Conservation (phyloP, 1,284 basidiomycete genomes). For the Prillingera fragicola region DNA sequence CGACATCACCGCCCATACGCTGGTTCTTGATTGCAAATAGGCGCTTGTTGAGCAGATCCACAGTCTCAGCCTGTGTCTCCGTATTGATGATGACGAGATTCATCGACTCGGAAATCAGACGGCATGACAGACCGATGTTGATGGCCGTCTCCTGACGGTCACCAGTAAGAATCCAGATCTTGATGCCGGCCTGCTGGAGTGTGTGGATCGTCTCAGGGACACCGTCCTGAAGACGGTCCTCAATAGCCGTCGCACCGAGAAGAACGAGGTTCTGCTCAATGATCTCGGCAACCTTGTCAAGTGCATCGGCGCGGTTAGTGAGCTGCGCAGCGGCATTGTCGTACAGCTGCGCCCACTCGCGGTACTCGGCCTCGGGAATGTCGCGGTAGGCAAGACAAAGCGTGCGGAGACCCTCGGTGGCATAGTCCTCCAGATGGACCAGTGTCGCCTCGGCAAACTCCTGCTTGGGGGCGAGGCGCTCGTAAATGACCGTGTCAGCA, state of each 20-base stretch:
- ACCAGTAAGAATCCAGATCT: slow-evolving; percentile 97
- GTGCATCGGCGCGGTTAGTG: slow-evolving; percentile 83
- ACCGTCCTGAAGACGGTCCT: slow-evolving; percentile 97
- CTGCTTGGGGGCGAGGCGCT: slow-evolving; percentile 72
- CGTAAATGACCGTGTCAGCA: slow-evolving; percentile 93
- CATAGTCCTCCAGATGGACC: slow-evolving; percentile 92
- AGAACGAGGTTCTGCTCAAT: slow-evolving; percentile 92
- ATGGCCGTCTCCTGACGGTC: slow-evolving; percentile 99
- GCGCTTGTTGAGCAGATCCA: slow-evolving; percentile 83
- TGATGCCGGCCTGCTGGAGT: slow-evolving; percentile 95
- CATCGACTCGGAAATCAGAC: slow-evolving; percentile 97
- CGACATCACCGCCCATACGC: slow-evolving; percentile 78
- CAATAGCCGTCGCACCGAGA: slow-evolving; percentile 94
- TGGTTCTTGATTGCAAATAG: slow-evolving; percentile 90
- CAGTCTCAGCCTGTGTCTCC: slow-evolving; percentile 71
- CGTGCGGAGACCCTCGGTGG: slow-evolving; percentile 92
- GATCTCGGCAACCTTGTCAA: slow-evolving; percentile 90
- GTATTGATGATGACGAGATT: slow-evolving; percentile 96
- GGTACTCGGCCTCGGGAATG: slow-evolving; percentile 83
- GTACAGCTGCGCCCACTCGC: slow-evolving; percentile 80
- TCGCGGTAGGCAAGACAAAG: slow-evolving; percentile 94
- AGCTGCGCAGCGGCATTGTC: slow-evolving; percentile 87
- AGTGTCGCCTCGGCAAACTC: slow-evolving; percentile 81
- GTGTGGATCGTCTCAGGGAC: slow-evolving; percentile 98
- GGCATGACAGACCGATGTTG: slow-evolving; percentile 96